phyloP scores from a whole-genome alignment of 2,329 filamentous ascomycete genomes.

The Ascochyta lentis region DNA sequence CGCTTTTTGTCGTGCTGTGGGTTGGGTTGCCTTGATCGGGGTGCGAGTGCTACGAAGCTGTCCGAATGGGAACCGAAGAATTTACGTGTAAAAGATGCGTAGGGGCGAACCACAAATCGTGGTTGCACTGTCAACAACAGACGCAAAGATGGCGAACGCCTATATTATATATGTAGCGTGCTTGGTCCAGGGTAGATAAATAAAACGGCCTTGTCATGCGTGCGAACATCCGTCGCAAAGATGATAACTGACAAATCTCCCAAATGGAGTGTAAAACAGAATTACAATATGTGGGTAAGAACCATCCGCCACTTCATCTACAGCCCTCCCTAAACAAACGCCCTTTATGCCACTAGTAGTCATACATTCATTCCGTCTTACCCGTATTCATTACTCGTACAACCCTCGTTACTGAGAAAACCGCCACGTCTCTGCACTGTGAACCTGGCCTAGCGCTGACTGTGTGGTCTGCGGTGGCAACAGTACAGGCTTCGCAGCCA shows the following conservation, averaged over 20 bases:
- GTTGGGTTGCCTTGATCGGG: too few relatives aligned
- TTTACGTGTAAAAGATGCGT: too few relatives aligned
- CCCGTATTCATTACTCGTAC: constrained; percentile 4
- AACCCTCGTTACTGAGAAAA: constrained; percentile 16
- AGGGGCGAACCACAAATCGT: too few relatives aligned
- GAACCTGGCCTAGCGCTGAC: constrained; percentile 18
- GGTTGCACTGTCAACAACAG: too few relatives aligned
- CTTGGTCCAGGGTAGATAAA: neutral
- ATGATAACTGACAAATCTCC: too few relatives aligned
- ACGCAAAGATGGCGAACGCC: neutral
- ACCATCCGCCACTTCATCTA: neutral
- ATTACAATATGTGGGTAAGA: neutral
- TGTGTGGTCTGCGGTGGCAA: constrained; percentile 3
- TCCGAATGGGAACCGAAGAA: too few relatives aligned
- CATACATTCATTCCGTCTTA: constrained; percentile 8
- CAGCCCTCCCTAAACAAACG: neutral
- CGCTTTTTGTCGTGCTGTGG: too few relatives aligned
- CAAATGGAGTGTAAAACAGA: neutral
- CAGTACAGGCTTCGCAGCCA: constrained; percentile 11
- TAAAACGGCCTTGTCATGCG: neutral
- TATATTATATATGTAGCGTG: neutral
- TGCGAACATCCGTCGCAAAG: neutral
- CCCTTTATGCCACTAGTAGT: neutral
- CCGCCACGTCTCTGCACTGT: constrained; percentile 44
- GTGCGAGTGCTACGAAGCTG: too few relatives aligned